Percentiles rank a stretch among this genome's conserved stretches.
Evolutionary conservation across 2,329 filamentous ascomycete species (phyloP).

Genomic region (Rhynchosporium secalis): DNA sequence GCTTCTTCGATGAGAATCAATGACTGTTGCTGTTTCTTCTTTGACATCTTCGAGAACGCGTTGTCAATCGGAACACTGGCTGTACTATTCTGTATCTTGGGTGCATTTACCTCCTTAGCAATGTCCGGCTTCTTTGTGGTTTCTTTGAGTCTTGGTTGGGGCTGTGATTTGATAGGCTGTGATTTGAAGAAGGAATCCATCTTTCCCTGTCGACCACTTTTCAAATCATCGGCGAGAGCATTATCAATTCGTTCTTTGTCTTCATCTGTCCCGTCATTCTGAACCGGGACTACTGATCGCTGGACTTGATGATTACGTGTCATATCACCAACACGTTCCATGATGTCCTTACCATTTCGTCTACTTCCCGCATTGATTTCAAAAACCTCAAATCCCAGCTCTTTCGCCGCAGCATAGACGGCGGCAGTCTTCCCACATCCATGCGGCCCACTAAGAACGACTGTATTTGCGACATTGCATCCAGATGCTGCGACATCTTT

Average conservation of each 20-base stretch:
- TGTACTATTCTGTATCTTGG: not conserved
- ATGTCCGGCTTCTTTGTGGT: conserved; percentile 4
- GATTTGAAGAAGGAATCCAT: conserved; percentile 80
- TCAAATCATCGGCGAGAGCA: conserved; percentile 56
- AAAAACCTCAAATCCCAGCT: conserved; percentile 90
- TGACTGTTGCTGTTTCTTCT: conserved; percentile 76
- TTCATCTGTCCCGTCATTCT: conserved; percentile 38
- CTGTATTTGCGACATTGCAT: conserved; percentile 64
- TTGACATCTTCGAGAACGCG: conserved; percentile 22
- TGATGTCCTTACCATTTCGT: conserved; percentile 82
- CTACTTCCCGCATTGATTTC: conserved; percentile 87
- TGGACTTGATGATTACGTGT: conserved; percentile 90
- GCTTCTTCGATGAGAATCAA: conserved; percentile 92
- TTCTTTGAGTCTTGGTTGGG: conserved; percentile 21
- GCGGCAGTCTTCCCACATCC: conserved; percentile 93
- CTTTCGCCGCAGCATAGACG: conserved; percentile 87
- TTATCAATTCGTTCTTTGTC: conserved; percentile 42
- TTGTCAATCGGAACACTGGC: not conserved
- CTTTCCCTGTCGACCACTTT: conserved; percentile 71
- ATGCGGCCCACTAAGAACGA: conserved; percentile 85
- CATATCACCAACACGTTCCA: conserved; percentile 96
- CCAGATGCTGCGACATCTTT: conserved; percentile 11
- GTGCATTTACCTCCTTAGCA: conserved; percentile 5
- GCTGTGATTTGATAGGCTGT: conserved; percentile 42
- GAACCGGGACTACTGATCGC: conserved; percentile 44